Conservation (phyloP, 257 asterid species). For the Lycium ferocissimum region DNA sequence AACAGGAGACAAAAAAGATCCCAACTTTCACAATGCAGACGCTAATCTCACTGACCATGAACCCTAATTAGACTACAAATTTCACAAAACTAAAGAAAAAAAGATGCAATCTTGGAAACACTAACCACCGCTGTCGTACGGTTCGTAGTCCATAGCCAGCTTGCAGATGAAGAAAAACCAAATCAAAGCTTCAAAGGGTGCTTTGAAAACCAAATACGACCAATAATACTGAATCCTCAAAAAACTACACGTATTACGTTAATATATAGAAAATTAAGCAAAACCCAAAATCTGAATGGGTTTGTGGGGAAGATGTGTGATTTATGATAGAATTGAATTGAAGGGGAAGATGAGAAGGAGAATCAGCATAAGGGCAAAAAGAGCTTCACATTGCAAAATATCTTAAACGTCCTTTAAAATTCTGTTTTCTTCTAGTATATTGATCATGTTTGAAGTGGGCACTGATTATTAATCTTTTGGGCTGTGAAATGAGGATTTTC, state of each 20-base stretch:
- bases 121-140: constrained; percentile 44
- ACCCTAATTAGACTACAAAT: neutral
- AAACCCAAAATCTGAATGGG: neutral
- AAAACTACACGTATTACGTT: neutral
- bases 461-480: too few species aligned
- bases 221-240: neutral
- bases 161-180: neutral
- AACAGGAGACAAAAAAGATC: neutral
- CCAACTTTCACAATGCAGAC: neutral
- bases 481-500: too few species aligned
- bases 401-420: too few species aligned
- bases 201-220: neutral
- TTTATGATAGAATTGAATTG: neutral
- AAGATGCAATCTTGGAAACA: constrained; percentile 18
- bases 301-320: neutral
- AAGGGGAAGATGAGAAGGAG: neutral
- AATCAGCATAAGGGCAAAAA: constrained; percentile 13
- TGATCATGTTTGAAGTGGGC: too few species aligned
- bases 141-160: constrained; percentile 66
- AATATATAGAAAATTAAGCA: neutral
- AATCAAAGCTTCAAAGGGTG: neutral
- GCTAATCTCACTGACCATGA: neutral
- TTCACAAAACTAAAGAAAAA: neutral
- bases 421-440: too few species aligned
- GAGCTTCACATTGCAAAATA: neutral